Evolutionary conservation across 768 basidiomycete species (phyloP).

Genomic region (Pisolithus microcarpus): DNA sequence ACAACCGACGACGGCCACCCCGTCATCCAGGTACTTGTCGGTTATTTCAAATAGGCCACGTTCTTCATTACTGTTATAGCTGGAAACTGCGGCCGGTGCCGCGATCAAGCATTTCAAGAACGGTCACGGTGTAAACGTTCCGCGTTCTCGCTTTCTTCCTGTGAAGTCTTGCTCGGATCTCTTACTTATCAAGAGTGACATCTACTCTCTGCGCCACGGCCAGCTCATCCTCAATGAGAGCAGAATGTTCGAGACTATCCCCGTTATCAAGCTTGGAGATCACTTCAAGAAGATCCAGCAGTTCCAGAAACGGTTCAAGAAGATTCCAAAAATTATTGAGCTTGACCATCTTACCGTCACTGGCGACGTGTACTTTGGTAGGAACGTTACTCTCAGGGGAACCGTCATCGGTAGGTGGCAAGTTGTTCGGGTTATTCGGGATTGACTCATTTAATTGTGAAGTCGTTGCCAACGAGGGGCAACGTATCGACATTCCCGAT

Average conservation of each 20-base stretch:
- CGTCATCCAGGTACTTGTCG: conserved; percentile 50
- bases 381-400: conserved; percentile 55
- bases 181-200: conserved; percentile 60
- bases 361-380: conserved; percentile 61
- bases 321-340: conserved; percentile 66
- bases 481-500: conserved; percentile 69
- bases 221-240: conserved; percentile 54
- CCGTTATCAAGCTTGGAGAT: conserved; percentile 72
- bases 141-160: conserved; percentile 64
- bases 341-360: conserved; percentile 70
- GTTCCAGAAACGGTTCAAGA: conserved; percentile 72
- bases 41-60: neutral
- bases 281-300: conserved; percentile 69
- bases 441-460: neutral
- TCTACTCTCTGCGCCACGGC: conserved; percentile 66
- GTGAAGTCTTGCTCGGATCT: conserved; percentile 58
- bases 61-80: conserved; percentile 23
- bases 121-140: conserved; percentile 68
- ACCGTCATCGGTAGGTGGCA: conserved; percentile 48
- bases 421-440: neutral
- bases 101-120: conserved; percentile 67
- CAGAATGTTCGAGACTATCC: conserved; percentile 54
- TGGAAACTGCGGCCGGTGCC: conserved; percentile 72
- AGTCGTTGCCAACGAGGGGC: conserved; percentile 72
- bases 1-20: conserved; percentile 60